Percentiles rank a stretch among this genome's conserved stretches.
These are phyloP conservation scores for Ammopiptanthus mongolicus DNA, from an alignment of 306 rosid genomes.

Conservation along the genomic window DNA sequence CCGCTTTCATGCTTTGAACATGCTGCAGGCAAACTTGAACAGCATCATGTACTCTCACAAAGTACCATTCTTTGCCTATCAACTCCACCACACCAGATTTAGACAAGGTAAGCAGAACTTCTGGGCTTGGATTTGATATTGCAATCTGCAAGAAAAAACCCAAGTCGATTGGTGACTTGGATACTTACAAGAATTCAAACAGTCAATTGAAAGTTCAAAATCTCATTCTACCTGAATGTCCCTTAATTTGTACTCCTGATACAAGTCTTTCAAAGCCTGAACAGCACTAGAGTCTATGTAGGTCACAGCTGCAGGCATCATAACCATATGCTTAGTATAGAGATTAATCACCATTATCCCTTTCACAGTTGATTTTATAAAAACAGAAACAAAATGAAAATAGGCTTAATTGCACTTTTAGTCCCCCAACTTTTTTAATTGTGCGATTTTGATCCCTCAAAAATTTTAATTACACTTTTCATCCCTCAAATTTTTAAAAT, in stretches of 20 bases:
- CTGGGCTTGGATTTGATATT: conserved; percentile 82
- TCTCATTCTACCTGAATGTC: conserved; percentile 63
- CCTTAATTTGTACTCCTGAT: conserved; percentile 84
- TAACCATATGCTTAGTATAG: conserved; percentile 7
- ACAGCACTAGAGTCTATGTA: conserved; percentile 91
- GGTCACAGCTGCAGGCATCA: conserved; percentile 77
- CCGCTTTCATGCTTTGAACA: conserved; percentile 50
- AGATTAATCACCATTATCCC: neutral
- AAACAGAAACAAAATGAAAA: no score
- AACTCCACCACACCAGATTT: conserved; percentile 70
- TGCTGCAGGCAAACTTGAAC: conserved; percentile 94
- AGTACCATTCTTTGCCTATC: conserved; percentile 94
- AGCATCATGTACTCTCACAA: conserved; percentile 98
- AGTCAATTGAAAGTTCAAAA: neutral
- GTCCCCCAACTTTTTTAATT: no score
- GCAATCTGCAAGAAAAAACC: conserved; percentile 59
- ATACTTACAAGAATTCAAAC: neutral
- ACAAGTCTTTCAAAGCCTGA: conserved; percentile 84
- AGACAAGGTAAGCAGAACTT: conserved; percentile 74
- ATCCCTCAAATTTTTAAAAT: no score
- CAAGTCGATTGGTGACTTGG: neutral
- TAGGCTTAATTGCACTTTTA: no score
- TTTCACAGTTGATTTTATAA: neutral
- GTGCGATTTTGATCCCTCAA: no score
- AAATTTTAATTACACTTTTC: no score